Evolutionary conservation across 352 stramenopile species (phyloP).

Genomic region (Phytophthora ohioensis): DNA sequence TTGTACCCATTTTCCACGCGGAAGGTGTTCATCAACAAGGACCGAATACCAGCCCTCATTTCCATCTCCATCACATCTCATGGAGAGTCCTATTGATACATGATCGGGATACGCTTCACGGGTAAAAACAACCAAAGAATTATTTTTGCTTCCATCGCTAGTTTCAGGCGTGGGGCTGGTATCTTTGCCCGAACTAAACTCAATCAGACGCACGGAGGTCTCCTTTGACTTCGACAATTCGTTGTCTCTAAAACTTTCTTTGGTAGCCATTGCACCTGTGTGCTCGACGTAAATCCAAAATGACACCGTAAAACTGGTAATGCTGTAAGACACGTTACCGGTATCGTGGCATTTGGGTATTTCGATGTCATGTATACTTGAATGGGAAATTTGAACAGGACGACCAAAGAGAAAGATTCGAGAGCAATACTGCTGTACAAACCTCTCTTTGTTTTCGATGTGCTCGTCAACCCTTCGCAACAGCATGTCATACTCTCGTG

Average conservation of each 20-base stretch:
- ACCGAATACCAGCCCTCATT: slow-evolving; percentile 15
- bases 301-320: slow-evolving; percentile 14
- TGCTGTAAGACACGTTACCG: background rate
- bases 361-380: slow-evolving; percentile 17
- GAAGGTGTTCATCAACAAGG: slow-evolving; percentile 21
- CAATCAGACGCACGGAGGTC: slow-evolving; percentile 8
- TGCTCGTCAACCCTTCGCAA: background rate
- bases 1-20: slow-evolving; percentile 31
- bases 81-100: slow-evolving; percentile 23
- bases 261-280: background rate
- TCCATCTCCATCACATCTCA: slow-evolving; percentile 13
- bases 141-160: background rate
- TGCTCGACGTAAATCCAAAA: slow-evolving; percentile 39
- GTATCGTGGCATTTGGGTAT: background rate
- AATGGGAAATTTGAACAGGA: slow-evolving; percentile 29
- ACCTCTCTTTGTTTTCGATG: background rate
- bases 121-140: slow-evolving; percentile 28
- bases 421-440: background rate
- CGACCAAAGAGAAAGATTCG: slow-evolving; percentile 30
- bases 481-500: slow-evolving; percentile 13
- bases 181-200: slow-evolving; percentile 11
- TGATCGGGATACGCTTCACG: slow-evolving; percentile 15
- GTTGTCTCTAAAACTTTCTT: background rate
- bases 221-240: background rate
- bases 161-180: slow-evolving; percentile 4